A percentile compares a stretch with the other conserved stretches of the same genome.
Evolutionary conservation across 1,284 basidiomycete genomes (phyloP).

Genomic region (Xerocomus amazonicus): DNA sequence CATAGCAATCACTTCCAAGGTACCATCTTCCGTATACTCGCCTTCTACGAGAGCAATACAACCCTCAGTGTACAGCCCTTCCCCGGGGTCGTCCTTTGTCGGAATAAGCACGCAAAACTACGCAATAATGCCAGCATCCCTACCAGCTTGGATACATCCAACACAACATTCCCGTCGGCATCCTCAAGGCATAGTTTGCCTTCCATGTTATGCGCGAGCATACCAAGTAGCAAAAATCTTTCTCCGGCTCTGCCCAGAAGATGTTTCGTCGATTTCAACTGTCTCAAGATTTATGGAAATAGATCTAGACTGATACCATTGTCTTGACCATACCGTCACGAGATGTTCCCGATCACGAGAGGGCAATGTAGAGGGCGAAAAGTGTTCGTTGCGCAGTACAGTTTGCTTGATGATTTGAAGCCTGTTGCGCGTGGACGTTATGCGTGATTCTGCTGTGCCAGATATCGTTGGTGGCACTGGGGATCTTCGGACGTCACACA

Average conservation of each 20-base stretch:
- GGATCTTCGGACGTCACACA: constrained; percentile 30
- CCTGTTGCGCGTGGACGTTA: constrained; percentile 75
- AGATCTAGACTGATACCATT: constrained; percentile 9
- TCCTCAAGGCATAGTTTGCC: constrained; percentile 92
- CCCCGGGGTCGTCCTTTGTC: constrained; percentile 81
- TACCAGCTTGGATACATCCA: constrained; percentile 88
- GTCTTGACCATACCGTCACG: constrained; percentile 62
- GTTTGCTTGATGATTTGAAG: constrained; percentile 88
- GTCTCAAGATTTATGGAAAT: constrained; percentile 14
- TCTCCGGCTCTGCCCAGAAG: constrained; percentile 88
- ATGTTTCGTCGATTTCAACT: constrained; percentile 97
- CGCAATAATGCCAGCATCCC: constrained; percentile 26
- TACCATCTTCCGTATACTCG: constrained; percentile 91
- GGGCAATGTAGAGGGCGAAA: constrained; percentile 89
- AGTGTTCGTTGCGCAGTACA: constrained; percentile 91
- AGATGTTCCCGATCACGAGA: constrained; percentile 82
- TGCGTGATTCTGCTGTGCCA: constrained; percentile 76
- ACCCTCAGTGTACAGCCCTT: constrained; percentile 96
- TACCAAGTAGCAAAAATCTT: constrained; percentile 91
- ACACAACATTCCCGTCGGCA: constrained; percentile 83
- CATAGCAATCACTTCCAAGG: constrained; percentile 86
- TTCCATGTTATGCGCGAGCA: constrained; percentile 87
- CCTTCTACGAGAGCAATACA: constrained; percentile 95
- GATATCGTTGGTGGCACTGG: constrained; percentile 59
- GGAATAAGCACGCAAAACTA: constrained; percentile 6